Evolutionary conservation across 306 rosid genomes (phyloP), one percentile per base, ranked within the genome.

Genomic region (Glycine soja): DNA sequence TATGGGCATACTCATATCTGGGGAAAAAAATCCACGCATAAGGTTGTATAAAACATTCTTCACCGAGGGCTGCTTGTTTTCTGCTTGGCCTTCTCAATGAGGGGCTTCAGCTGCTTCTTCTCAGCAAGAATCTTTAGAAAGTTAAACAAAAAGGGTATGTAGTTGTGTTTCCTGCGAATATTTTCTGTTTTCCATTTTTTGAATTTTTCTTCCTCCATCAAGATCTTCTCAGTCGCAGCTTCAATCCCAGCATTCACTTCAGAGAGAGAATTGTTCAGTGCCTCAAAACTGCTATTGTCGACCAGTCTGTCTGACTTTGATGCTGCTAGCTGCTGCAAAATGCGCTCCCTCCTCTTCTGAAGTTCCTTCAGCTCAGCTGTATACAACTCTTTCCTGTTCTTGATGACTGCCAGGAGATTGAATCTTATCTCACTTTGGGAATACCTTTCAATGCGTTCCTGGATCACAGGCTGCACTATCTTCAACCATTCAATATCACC

Each of bases 21-120:
- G 18, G 51, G 54, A 30, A 1, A 48, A 74, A 40, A 79, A 57
- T 46, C 72, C 81, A 74, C 75, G 73, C 11, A 72, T 47, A 56
- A 61, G 50, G 74, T 78, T 72, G 75, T 43, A 62, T 61, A 51
- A 83, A 81, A 59, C 80, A 75, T 64, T 71, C 73, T 82, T 95
- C 91, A 93, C 65, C 87, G 82, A 32, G 92, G 69, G 80, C 91
- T 91, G 83, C 88, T 86, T 54, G 90, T 85, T 78, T 93, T 93
- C 88, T 93, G 93, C 90, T 91, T 95, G 48, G 99, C 99, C 88
- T 95, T 91, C 93, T 93, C 98, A 63, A 94, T 95, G 46, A 95
- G 99, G 46, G 99, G 98, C 90, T 90, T 96, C 90, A 96, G 78
- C 85, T 96, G 99, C 92, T 96, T 96, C 90, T 96, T 96, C 86